phyloP scores from a whole-genome alignment of 768 basidiomycete genomes.

The Tulasnella sp. region DNA sequence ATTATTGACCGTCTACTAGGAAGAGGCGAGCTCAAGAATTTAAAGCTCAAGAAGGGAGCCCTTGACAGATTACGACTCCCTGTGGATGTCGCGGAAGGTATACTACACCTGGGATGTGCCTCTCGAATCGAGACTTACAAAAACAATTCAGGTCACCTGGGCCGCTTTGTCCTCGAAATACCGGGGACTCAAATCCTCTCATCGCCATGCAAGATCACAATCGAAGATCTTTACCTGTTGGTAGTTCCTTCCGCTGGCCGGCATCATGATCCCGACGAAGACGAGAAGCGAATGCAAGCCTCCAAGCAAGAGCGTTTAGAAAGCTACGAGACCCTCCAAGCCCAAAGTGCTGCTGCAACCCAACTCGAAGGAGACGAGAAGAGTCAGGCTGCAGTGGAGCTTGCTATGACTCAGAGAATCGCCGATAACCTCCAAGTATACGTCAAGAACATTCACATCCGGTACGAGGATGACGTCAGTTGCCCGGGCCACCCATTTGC shows the following conservation, averaged over 20 bases:
- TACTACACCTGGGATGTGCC: neutral
- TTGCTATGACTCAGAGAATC: slow-evolving; percentile 76
- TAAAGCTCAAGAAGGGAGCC: slow-evolving; percentile 85
- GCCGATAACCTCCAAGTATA: slow-evolving; percentile 95
- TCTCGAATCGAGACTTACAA: neutral
- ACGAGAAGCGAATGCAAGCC: slow-evolving; percentile 68
- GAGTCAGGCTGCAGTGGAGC: slow-evolving; percentile 76
- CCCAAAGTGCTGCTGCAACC: slow-evolving; percentile 38
- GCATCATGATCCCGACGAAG: slow-evolving; percentile 65
- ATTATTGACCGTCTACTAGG: neutral
- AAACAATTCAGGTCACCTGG: slow-evolving; percentile 53
- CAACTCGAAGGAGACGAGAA: slow-evolving; percentile 29
- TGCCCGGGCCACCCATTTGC: slow-evolving; percentile 95
- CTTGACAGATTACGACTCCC: slow-evolving; percentile 93
- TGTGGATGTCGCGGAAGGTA: slow-evolving; percentile 89
- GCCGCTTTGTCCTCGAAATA: slow-evolving; percentile 73
- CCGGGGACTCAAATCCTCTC: slow-evolving; percentile 85
- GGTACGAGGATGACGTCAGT: slow-evolving; percentile 91
- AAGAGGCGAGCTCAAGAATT: slow-evolving; percentile 67
- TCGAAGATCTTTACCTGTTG: slow-evolving; percentile 93
- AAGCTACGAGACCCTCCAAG: slow-evolving; percentile 74
- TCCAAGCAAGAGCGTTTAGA: slow-evolving; percentile 81
- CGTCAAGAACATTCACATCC: slow-evolving; percentile 88
- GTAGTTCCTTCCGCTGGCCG: slow-evolving; percentile 70
- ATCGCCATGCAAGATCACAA: slow-evolving; percentile 78